Percentiles rank a stretch among this genome's conserved stretches.
These are phyloP conservation scores for Aureoboletus auriporus DNA, from an alignment of 768 basidiomycete genomes.

Conservation along the genomic window DNA sequence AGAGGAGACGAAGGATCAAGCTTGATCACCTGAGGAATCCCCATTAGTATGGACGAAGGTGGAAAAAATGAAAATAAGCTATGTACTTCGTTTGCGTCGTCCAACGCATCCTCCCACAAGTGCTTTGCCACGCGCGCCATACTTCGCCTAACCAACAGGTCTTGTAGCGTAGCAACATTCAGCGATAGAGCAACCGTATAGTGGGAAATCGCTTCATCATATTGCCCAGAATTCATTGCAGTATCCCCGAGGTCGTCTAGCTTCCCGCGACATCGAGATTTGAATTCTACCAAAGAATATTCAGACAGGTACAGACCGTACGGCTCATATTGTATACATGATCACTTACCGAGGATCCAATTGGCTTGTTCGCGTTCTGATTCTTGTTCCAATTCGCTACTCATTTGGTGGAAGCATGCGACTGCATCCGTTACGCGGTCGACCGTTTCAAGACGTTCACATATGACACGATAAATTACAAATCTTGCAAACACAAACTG, in stretches of 20 bases:
- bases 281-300: neutral
- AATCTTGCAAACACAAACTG: neutral
- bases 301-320: too few relatives aligned
- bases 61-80: too few relatives aligned
- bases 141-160: neutral
- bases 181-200: neutral
- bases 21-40: too few relatives aligned
- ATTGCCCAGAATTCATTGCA: neutral
- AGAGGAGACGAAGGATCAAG: too few relatives aligned
- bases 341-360: constrained; percentile 1
- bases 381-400: neutral
- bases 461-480: neutral
- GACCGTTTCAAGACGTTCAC: neutral
- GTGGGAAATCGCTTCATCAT: neutral
- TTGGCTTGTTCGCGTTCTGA: neutral
- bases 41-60: too few relatives aligned
- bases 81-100: neutral
- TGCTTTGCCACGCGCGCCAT: neutral
- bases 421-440: neutral
- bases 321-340: neutral
- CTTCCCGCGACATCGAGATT: neutral
- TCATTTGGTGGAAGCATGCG: constrained; percentile 5
- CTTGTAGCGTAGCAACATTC: neutral
- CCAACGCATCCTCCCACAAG: neutral
- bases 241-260: neutral